Evolutionary conservation across 2,329 filamentous ascomycete genomes (phyloP).

Genomic region (Paraconiothyrium sp.): DNA sequence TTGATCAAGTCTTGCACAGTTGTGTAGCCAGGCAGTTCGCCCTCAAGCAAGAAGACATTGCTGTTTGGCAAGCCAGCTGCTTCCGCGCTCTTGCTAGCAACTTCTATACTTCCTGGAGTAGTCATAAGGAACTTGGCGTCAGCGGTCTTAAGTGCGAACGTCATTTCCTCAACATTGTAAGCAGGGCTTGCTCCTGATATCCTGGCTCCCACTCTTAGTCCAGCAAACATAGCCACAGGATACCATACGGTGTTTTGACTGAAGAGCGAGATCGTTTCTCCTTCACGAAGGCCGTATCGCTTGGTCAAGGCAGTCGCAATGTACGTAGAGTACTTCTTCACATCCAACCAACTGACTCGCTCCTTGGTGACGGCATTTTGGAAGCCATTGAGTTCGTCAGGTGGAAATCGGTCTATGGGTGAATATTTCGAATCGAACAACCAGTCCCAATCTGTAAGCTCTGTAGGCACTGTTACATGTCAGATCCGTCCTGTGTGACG

Average conservation of each 20-base stretch:
- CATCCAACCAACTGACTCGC: conserved; percentile 65
- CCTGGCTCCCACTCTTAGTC: conserved; percentile 63
- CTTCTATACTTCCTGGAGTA: conserved; percentile 62
- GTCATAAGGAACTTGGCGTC: conserved; percentile 68
- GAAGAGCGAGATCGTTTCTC: conserved; percentile 69
- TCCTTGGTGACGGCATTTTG: conserved; percentile 68
- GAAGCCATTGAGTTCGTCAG: conserved; percentile 60
- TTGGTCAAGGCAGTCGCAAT: conserved; percentile 69
- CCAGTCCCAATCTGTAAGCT: conserved; percentile 69
- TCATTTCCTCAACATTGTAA: conserved; percentile 75
- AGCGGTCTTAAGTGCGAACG: conserved; percentile 68
- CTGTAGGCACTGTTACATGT: conserved; percentile 58
- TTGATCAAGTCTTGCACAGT: conserved; percentile 59
- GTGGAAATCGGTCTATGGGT: conserved; percentile 54
- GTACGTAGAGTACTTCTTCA: conserved; percentile 66
- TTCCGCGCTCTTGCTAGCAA: conserved; percentile 64
- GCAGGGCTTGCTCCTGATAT: conserved; percentile 71
- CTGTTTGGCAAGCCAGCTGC: conserved; percentile 63
- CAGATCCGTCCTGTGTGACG: conserved; percentile 14
- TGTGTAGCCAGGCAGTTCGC: conserved; percentile 60
- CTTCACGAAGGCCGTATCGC: conserved; percentile 63
- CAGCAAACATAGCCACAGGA: conserved; percentile 69
- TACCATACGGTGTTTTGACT: conserved; percentile 74
- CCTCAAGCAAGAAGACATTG: conserved; percentile 67
- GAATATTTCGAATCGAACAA: conserved; percentile 67